A percentile compares a stretch with the other conserved stretches of the same genome.
Conservation (phyloP, 306 rosid genomes). For the Pyrus communis region DNA sequence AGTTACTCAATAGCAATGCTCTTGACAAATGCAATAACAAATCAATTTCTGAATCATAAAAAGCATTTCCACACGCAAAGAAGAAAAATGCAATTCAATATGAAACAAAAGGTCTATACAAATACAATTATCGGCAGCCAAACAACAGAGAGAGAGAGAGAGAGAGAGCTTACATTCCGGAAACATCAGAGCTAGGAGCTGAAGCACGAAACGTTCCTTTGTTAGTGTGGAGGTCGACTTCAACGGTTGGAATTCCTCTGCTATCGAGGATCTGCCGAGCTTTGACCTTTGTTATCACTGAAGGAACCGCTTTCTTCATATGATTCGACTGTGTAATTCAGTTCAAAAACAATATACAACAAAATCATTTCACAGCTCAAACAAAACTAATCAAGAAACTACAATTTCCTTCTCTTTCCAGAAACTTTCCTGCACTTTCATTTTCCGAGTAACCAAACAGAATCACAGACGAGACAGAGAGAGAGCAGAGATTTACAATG, state of each 20-base stretch:
- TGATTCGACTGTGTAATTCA: slow-evolving; percentile 53
- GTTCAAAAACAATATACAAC: background rate
- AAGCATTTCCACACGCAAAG: background rate
- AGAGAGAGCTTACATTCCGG: slow-evolving; percentile 50
- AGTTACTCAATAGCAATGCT: background rate
- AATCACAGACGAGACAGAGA: background rate
- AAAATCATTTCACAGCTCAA: background rate
- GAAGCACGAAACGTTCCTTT: slow-evolving; percentile 82
- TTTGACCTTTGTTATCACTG: slow-evolving; percentile 67
- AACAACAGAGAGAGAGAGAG: background rate
- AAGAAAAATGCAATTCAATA: background rate
- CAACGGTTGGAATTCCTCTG: slow-evolving; percentile 94
- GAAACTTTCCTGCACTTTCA: background rate
- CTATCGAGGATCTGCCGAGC: slow-evolving; percentile 98
- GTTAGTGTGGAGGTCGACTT: slow-evolving; percentile 77
- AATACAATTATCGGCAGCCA: background rate
- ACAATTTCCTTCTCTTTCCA: too few species aligned
- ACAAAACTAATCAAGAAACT: background rate
- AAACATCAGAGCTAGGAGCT: slow-evolving; percentile 67
- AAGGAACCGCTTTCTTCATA: slow-evolving; percentile 64
- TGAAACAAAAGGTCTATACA: background rate
- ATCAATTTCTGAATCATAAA: background rate
- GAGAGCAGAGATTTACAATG: slow-evolving; percentile 42
- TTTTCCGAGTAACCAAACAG: slow-evolving; percentile 1
- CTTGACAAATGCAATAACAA: background rate